These are phyloP conservation scores for Quercus wislizeni DNA, from an alignment of 306 rosid genomes.

Conservation along the genomic window DNA sequence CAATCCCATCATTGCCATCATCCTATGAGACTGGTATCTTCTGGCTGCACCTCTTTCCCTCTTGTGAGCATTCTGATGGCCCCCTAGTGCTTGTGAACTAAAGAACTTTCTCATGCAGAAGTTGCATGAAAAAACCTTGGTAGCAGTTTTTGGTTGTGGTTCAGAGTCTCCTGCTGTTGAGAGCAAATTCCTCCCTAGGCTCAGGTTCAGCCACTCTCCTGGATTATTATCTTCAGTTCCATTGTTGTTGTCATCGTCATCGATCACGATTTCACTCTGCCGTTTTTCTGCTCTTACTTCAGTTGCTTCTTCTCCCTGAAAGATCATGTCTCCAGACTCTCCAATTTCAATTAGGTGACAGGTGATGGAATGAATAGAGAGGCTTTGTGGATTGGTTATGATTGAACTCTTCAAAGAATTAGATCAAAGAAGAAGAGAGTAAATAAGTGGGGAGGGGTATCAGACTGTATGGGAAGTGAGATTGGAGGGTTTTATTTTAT, in stretches of 20 bases:
- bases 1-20: constrained; percentile 64
- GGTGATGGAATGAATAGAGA: constrained; percentile 19
- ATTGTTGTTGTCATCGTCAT: constrained; percentile 23
- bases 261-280: constrained; percentile 19
- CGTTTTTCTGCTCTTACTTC: constrained; percentile 28
- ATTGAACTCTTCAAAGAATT: constrained; percentile 31
- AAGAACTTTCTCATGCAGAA: constrained; percentile 92
- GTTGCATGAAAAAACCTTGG: constrained; percentile 84
- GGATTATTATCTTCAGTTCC: constrained; percentile 40
- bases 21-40: constrained; percentile 76
- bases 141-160: constrained; percentile 38
- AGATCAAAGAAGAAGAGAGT: constrained; percentile 16
- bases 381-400: constrained; percentile 20
- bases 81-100: constrained; percentile 95
- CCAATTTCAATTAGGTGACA: constrained; percentile 3
- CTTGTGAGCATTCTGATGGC: constrained; percentile 96
- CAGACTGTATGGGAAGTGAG: constrained; percentile 34
- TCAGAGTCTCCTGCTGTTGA: constrained; percentile 45
- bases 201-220: constrained; percentile 79
- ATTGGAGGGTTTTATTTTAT: constrained; percentile 15
- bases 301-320: constrained; percentile 31
- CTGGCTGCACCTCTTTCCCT: constrained; percentile 92
- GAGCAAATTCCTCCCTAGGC: constrained; percentile 54
- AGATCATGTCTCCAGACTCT: constrained; percentile 28
- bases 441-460: constrained; percentile 26